These are phyloP conservation scores for Calonectria crousiana DNA, from an alignment of 2,329 filamentous ascomycete species.

Conservation along the genomic window DNA sequence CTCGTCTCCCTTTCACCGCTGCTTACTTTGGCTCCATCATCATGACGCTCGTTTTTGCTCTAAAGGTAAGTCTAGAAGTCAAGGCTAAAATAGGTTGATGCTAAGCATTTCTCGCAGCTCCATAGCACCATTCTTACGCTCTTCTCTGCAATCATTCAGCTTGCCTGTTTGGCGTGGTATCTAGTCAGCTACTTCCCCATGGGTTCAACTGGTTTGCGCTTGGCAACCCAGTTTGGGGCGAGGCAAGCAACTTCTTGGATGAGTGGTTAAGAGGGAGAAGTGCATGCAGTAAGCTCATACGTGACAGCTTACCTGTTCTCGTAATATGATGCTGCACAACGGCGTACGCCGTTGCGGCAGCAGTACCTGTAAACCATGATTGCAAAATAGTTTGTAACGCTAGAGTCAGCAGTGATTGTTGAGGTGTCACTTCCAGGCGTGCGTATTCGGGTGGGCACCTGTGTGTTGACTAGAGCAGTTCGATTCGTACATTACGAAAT, in stretches of 20 bases:
- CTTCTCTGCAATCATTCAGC: slow-evolving; percentile 84
- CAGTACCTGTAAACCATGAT: slow-evolving; percentile 12
- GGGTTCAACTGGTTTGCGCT: slow-evolving; percentile 88
- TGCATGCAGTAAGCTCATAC: neutral
- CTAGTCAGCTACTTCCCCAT: slow-evolving; percentile 98
- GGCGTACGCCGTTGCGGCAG: neutral
- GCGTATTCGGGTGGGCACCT: neutral
- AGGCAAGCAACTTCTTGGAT: slow-evolving; percentile 90
- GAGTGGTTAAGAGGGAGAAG: slow-evolving; percentile 66
- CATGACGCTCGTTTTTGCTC: slow-evolving; percentile 90
- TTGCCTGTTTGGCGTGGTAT: slow-evolving; percentile 90
- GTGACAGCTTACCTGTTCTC: neutral
- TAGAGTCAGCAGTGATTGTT: neutral
- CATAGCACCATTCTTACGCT: slow-evolving; percentile 88
- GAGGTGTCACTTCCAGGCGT: neutral
- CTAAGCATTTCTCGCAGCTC: slow-evolving; percentile 66
- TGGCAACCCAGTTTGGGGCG: slow-evolving; percentile 88
- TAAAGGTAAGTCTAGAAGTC: slow-evolving; percentile 76
- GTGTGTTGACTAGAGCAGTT: neutral
- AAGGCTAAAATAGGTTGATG: neutral
- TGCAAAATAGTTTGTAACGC: neutral
- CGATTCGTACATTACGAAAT: neutral
- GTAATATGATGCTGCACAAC: neutral
- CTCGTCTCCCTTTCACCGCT: slow-evolving; percentile 90
- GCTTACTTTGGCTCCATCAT: slow-evolving; percentile 95